A percentile compares a stretch with the other conserved stretches of the same genome.
Conservation (phyloP, 1,139 yeast genomes). For the Magnusiomyces suaveolens region DNA sequence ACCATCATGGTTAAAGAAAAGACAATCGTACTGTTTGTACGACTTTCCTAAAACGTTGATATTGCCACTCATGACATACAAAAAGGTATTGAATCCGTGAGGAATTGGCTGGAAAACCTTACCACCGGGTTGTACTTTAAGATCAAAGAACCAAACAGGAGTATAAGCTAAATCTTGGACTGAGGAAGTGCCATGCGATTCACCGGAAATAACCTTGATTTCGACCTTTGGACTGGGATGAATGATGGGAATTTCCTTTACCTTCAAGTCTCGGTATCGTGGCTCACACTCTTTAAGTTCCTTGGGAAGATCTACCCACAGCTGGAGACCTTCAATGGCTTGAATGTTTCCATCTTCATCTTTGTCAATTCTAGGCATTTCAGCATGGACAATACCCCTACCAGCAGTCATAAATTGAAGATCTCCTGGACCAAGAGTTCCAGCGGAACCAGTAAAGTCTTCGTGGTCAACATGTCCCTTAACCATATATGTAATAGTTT, state of each 20-base stretch:
- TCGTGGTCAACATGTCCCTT: constrained; percentile 81
- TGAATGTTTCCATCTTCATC: constrained; percentile 32
- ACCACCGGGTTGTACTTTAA: constrained; percentile 58
- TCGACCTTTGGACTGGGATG: constrained; percentile 60
- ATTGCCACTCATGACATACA: constrained; percentile 62
- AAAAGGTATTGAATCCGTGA: constrained; percentile 58
- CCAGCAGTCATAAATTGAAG: constrained; percentile 96
- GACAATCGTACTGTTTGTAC: constrained; percentile 36
- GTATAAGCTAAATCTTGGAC: constrained; percentile 68
- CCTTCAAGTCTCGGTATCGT: constrained; percentile 68
- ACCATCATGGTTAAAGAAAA: constrained; percentile 32
- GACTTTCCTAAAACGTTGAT: constrained; percentile 35
- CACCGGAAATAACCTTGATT: constrained; percentile 72
- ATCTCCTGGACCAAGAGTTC: constrained; percentile 74
- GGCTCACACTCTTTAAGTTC: constrained; percentile 61
- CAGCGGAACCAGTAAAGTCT: constrained; percentile 79
- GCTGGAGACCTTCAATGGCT: constrained; percentile 59
- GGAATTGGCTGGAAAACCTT: constrained; percentile 53
- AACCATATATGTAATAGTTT: constrained; percentile 67
- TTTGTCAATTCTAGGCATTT: constrained; percentile 63
- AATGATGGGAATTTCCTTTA: constrained; percentile 60
- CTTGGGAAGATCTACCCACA: constrained; percentile 86
- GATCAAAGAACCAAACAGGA: constrained; percentile 68
- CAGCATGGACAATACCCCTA: constrained; percentile 75
- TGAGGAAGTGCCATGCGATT: constrained; percentile 64